Evolutionary conservation across 2,329 filamentous ascomycete species (phyloP).

Genomic region (Aspergillus sp.): DNA sequence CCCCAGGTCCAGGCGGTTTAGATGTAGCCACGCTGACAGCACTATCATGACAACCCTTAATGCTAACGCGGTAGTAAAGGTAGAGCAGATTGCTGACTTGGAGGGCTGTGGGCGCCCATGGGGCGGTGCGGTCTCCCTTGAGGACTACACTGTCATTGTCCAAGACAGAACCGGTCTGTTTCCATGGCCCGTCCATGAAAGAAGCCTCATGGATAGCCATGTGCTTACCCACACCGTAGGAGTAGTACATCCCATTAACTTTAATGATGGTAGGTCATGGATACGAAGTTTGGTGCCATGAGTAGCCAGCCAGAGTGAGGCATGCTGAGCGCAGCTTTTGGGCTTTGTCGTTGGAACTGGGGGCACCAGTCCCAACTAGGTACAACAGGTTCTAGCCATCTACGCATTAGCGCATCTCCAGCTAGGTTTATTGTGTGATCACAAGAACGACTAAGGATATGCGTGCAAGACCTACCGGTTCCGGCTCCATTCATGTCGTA

Average conservation of each 20-base stretch:
- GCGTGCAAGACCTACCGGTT: too few relatives aligned
- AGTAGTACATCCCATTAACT: slow-evolving; percentile 21
- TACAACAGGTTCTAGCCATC: too few relatives aligned
- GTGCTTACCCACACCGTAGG: slow-evolving; percentile 28
- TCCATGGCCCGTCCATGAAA: slow-evolving; percentile 27
- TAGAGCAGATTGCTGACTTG: slow-evolving; percentile 56
- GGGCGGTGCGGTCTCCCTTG: slow-evolving; percentile 27
- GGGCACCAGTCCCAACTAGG: too few relatives aligned
- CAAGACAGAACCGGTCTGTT: slow-evolving; percentile 21
- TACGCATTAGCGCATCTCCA: too few relatives aligned
- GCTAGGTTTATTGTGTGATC: too few relatives aligned
- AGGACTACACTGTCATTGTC: slow-evolving; percentile 26
- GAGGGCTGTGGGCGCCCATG: slow-evolving; percentile 58
- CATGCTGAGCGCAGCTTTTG: too few relatives aligned
- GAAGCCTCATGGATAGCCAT: slow-evolving; percentile 25
- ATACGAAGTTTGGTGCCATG: slow-evolving; percentile 16
- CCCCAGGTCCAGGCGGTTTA: slow-evolving; percentile 27
- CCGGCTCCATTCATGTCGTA: too few relatives aligned
- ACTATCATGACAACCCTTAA: slow-evolving; percentile 57
- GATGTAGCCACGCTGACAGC: slow-evolving; percentile 58
- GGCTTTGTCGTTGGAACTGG: too few relatives aligned
- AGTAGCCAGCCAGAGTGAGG: not conserved
- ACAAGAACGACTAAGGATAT: too few relatives aligned
- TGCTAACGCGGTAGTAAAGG: slow-evolving; percentile 60
- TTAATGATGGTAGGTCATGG: slow-evolving; percentile 29